A percentile compares a stretch with the other conserved stretches of the same genome.
These are phyloP conservation scores for Jasminum sambac DNA, from an alignment of 257 asterid species.

Conservation along the genomic window DNA sequence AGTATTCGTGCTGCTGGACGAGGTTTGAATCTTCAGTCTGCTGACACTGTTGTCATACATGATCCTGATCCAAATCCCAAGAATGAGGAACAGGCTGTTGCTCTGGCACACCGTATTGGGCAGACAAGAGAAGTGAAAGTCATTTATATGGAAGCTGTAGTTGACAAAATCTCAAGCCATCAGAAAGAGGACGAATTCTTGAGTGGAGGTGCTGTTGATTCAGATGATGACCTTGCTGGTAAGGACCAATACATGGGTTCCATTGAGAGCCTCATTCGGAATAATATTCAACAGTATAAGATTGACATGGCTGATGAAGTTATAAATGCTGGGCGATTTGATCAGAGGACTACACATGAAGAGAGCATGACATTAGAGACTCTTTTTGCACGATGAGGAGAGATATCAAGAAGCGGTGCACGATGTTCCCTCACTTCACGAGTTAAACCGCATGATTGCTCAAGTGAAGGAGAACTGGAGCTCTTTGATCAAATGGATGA, in stretches of 20 bases:
- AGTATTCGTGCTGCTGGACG: constrained; percentile 99
- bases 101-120: constrained; percentile 97
- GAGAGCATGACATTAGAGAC: constrained; percentile 95
- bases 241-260: constrained; percentile 95
- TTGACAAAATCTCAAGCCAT: constrained; percentile 81
- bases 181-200: constrained; percentile 94
- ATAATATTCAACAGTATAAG: constrained; percentile 95
- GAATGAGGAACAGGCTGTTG: constrained; percentile 99
- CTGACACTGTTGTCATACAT: constrained; percentile 95
- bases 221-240: constrained; percentile 97
- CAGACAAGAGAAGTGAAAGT: constrained; percentile 99
- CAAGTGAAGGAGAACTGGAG: constrained; percentile 89
- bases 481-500: constrained; percentile 99
- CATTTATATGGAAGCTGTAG: constrained; percentile 97
- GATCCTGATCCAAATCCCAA: constrained; percentile 99
- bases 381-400: constrained; percentile 90
- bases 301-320: constrained; percentile 99
- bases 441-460: constrained; percentile 99
- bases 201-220: constrained; percentile 74
- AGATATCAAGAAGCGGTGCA: constrained; percentile 95
- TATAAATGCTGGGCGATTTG: constrained; percentile 98
- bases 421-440: constrained; percentile 94
- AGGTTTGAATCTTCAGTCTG: constrained; percentile 95
- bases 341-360: constrained; percentile 98
- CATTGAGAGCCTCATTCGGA: constrained; percentile 95